Percentiles rank a stretch among this genome's conserved stretches.
Conservation (phyloP, 1,284 basidiomycete species). For the Gymnopus androsaceus region DNA sequence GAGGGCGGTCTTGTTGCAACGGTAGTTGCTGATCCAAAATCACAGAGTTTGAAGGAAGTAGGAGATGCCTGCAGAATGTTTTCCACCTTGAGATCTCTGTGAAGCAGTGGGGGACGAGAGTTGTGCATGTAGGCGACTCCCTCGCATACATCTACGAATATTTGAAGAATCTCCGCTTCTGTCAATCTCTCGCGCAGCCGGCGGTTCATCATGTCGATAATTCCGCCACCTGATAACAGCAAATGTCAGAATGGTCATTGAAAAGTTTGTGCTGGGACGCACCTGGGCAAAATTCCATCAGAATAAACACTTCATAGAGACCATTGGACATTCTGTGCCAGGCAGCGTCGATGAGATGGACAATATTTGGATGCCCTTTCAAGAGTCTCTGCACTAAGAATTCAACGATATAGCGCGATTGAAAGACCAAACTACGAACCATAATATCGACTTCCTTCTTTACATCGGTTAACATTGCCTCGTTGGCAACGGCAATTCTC, state of each 20-base stretch:
- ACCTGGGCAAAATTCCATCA: slow-evolving; percentile 96
- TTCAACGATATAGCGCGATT: slow-evolving; percentile 29
- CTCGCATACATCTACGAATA: slow-evolving; percentile 95
- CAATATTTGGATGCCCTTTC: slow-evolving; percentile 90
- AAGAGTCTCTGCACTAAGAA: slow-evolving; percentile 66
- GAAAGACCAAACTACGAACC: slow-evolving; percentile 56
- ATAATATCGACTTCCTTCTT: slow-evolving; percentile 98
- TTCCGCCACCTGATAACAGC: slow-evolving; percentile 77
- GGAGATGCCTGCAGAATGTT: slow-evolving; percentile 87
- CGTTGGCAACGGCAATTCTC: slow-evolving; percentile 91
- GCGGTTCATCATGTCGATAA: slow-evolving; percentile 99
- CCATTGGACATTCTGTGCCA: slow-evolving; percentile 84
- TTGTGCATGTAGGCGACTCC: slow-evolving; percentile 96
- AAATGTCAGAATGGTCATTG: neutral
- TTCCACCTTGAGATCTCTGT: slow-evolving; percentile 98
- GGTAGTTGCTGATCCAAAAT: slow-evolving; percentile 92
- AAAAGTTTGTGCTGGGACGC: slow-evolving; percentile 18
- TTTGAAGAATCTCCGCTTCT: slow-evolving; percentile 95
- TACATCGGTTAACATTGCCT: slow-evolving; percentile 89
- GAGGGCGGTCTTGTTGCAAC: slow-evolving; percentile 71
- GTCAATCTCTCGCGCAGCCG: slow-evolving; percentile 90
- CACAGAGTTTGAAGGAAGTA: slow-evolving; percentile 92
- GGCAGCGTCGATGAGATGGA: slow-evolving; percentile 92
- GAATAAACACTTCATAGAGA: slow-evolving; percentile 94
- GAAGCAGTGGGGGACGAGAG: slow-evolving; percentile 84